A percentile compares a stretch with the other conserved stretches of the same genome.
These are phyloP conservation scores for Globisporangium rhizosaccharum DNA, from an alignment of 352 stramenopile genomes.

Conservation along the genomic window DNA sequence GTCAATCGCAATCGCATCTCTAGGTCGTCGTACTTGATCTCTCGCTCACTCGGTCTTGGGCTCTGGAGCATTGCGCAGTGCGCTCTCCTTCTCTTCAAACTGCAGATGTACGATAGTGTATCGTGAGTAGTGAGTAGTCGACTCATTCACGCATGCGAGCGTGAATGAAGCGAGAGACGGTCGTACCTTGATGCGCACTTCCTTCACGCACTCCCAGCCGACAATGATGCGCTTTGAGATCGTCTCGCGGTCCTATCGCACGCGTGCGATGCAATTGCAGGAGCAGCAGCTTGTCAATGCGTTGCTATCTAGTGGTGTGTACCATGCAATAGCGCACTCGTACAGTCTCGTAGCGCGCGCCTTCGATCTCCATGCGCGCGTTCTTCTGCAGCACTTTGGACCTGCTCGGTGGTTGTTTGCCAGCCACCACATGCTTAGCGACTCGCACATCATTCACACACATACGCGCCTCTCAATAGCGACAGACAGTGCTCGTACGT, in stretches of 20 bases:
- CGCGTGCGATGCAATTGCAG: neutral
- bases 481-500: conserved; percentile 4
- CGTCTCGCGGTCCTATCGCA: conserved; percentile 50
- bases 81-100: conserved; percentile 48
- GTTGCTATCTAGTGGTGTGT: neutral
- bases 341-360: conserved; percentile 69
- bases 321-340: neutral
- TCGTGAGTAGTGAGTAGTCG: neutral
- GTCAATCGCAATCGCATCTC: neutral
- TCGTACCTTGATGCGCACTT: conserved; percentile 69
- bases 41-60: neutral
- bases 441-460: neutral
- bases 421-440: no score
- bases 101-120: conserved; percentile 5
- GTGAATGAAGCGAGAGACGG: conserved; percentile 6
- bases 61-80: conserved; percentile 15
- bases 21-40: neutral
- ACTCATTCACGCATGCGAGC: conserved; percentile 1
- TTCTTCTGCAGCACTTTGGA: conserved; percentile 62
- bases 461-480: neutral
- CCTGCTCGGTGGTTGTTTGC: conserved; percentile 14
- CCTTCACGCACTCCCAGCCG: conserved; percentile 68
- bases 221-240: conserved; percentile 78
- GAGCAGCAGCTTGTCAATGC: neutral
- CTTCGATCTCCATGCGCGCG: conserved; percentile 75